These are phyloP conservation scores for Penicillium soppii DNA, from an alignment of 495 filamentous ascomycete species.

Conservation along the genomic window DNA sequence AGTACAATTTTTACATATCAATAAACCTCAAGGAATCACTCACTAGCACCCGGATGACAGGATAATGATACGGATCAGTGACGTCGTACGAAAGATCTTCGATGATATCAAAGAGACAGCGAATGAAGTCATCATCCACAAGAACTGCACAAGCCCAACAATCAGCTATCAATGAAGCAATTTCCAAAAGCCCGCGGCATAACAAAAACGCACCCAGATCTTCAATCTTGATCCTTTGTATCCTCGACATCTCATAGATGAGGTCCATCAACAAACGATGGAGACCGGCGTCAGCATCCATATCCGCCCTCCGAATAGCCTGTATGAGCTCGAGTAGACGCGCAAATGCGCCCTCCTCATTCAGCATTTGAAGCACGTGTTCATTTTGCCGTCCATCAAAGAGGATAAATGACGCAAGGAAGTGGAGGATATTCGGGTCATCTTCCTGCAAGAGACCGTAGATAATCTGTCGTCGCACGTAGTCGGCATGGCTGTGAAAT, in stretches of 20 bases:
- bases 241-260: conserved; percentile 94
- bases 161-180: conserved; percentile 5
- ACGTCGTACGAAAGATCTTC: conserved; percentile 86
- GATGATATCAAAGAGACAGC: conserved; percentile 82
- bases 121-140: conserved; percentile 83
- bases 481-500: conserved; percentile 72
- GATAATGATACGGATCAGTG: conserved; percentile 95
- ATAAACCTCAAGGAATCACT: conserved; percentile 18
- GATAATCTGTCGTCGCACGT: conserved; percentile 90
- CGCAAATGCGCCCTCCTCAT: conserved; percentile 77
- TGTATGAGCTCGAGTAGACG: conserved; percentile 81
- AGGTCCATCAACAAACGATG: conserved; percentile 84
- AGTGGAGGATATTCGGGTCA: conserved; percentile 71
- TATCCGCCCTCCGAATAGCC: conserved; percentile 58
- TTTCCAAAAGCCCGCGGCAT: background rate
- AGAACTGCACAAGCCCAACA: conserved; percentile 36
- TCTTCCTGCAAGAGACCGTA: conserved; percentile 92
- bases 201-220: conserved; percentile 63
- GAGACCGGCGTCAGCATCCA: conserved; percentile 62
- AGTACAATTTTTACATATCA: background rate
- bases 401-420: conserved; percentile 84
- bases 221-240: conserved; percentile 74
- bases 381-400: conserved; percentile 85
- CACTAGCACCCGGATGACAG: conserved; percentile 89
- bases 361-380: conserved; percentile 79